phyloP scores from a whole-genome alignment of 1,284 basidiomycete species.

The Leccinum angustisporum region DNA sequence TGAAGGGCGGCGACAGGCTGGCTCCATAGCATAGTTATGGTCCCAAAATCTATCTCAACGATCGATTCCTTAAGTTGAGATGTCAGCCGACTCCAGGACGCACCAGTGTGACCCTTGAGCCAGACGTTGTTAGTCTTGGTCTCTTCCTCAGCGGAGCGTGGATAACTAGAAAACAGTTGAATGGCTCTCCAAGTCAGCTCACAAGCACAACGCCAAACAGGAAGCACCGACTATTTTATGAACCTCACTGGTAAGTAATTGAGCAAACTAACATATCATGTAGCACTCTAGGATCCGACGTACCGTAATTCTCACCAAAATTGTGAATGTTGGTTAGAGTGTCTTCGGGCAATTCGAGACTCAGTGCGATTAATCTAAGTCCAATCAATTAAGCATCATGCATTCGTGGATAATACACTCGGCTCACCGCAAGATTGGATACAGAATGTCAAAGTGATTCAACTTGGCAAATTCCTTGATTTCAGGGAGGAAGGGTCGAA shows the following conservation, averaged over 20 bases:
- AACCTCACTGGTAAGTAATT: neutral
- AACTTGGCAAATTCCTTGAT: slow-evolving; percentile 51
- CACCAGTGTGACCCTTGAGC: slow-evolving; percentile 64
- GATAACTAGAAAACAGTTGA: slow-evolving; percentile 35
- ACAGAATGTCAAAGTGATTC: slow-evolving; percentile 51
- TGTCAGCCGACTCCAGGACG: neutral
- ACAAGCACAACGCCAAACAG: neutral
- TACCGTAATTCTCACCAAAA: neutral
- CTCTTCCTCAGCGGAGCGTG: slow-evolving; percentile 54
- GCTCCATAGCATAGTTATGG: slow-evolving; percentile 57
- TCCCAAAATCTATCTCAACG: slow-evolving; percentile 50
- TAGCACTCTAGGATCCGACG: neutral
- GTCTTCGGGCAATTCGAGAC: neutral
- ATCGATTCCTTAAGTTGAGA: neutral
- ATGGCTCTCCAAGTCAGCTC: neutral
- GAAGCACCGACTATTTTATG: neutral
- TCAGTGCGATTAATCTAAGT: neutral
- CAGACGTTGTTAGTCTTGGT: slow-evolving; percentile 53
- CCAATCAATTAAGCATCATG: neutral
- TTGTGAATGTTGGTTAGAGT: neutral
- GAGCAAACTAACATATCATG: neutral
- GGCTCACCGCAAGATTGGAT: slow-evolving; percentile 48
- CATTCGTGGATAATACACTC: neutral
- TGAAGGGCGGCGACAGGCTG: slow-evolving; percentile 62
- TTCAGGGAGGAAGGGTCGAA: slow-evolving; percentile 59